Conservation (phyloP, 805 yeast genomes). For the Wickerhamiella cacticola region DNA sequence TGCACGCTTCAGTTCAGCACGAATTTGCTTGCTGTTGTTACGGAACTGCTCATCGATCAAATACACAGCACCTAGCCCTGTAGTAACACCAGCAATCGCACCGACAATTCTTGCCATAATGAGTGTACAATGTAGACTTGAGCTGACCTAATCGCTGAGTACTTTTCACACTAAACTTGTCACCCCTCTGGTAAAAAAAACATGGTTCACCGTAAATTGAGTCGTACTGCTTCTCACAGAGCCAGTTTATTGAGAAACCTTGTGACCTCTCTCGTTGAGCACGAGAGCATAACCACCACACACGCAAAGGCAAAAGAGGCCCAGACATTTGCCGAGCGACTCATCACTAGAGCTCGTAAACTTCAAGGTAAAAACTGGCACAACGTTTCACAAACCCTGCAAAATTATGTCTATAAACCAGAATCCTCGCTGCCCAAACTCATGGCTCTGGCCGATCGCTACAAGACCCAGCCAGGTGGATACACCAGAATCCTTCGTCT, state of each 20-base stretch:
- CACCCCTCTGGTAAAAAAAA: too few species aligned
- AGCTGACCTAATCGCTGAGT: too few species aligned
- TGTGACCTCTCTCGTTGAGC: conserved; percentile 53
- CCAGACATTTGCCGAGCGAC: conserved; percentile 47
- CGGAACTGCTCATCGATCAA: conserved; percentile 47
- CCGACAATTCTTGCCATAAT: conserved; percentile 42
- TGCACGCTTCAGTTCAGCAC: conserved; percentile 38
- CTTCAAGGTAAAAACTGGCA: conserved; percentile 6
- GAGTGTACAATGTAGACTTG: too few species aligned
- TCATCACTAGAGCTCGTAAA: conserved; percentile 42
- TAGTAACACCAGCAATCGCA: conserved; percentile 48
- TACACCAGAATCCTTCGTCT: conserved; percentile 73
- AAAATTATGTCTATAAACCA: conserved; percentile 29
- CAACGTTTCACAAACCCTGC: conserved; percentile 15
- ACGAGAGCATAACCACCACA: conserved; percentile 62
- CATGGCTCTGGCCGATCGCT: conserved; percentile 54
- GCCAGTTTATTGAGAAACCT: conserved; percentile 50
- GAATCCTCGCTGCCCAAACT: conserved; percentile 49
- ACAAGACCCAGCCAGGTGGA: conserved; percentile 55
- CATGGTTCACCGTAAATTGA: conserved; percentile 26
- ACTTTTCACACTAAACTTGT: too few species aligned
- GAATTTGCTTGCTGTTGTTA: conserved; percentile 36
- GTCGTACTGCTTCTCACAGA: conserved; percentile 40
- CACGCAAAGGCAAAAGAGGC: conserved; percentile 64
- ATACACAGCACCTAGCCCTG: conserved; percentile 47